These are phyloP conservation scores for Nannochloropsis salina DNA, from an alignment of 108 stramenopile species.

Conservation along the genomic window DNA sequence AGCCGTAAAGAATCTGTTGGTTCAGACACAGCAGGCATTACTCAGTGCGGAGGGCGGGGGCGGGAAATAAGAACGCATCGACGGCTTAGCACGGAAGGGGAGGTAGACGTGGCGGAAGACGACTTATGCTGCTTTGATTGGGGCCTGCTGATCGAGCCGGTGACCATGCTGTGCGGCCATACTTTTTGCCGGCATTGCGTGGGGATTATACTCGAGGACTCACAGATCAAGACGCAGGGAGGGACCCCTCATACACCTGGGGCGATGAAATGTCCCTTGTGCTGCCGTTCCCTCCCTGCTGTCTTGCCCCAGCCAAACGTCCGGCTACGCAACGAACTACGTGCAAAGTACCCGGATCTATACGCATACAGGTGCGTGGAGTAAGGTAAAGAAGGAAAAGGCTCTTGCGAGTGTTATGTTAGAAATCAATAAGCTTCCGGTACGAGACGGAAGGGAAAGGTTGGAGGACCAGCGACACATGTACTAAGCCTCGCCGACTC, in stretches of 20 bases:
- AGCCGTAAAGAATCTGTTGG: background rate
- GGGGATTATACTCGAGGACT: slow-evolving; percentile 2
- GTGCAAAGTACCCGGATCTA: background rate
- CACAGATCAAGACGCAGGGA: slow-evolving; percentile 2
- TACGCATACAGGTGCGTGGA: slow-evolving; percentile 7
- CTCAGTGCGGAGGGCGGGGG: background rate
- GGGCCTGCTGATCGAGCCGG: background rate
- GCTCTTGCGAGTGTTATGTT: no score
- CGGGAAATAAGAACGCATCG: background rate
- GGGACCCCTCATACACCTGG: background rate
- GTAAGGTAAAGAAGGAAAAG: background rate
- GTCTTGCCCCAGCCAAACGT: slow-evolving; percentile 11
- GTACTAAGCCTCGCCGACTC: no score
- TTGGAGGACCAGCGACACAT: background rate
- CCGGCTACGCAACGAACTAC: background rate
- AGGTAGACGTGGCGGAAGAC: background rate
- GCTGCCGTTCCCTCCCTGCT: background rate
- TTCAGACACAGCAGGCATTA: background rate
- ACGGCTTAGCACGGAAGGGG: background rate
- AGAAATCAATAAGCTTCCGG: background rate
- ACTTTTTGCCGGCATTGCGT: background rate
- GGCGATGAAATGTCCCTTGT: slow-evolving; percentile 9
- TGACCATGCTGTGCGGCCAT: background rate
- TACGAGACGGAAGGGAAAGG: background rate
- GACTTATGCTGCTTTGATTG: slow-evolving; percentile 4